These are phyloP conservation scores for Diospyros kaki DNA, from an alignment of 148 eudicot species.

Conservation along the genomic window DNA sequence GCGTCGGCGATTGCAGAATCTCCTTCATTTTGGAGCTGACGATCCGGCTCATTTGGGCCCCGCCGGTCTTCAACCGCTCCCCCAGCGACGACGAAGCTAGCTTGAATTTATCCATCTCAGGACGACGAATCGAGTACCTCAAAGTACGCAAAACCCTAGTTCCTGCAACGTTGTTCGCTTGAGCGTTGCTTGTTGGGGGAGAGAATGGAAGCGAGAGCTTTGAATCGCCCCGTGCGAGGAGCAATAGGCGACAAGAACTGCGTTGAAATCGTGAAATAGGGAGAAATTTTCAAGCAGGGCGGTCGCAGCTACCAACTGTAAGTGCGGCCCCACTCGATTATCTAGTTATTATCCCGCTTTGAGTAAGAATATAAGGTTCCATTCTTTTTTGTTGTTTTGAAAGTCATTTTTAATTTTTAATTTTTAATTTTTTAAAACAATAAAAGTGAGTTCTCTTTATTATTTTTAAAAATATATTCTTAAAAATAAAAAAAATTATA, in stretches of 20 bases:
- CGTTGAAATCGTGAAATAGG: too few species aligned
- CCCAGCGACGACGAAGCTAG: conserved; percentile 60
- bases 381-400: too few species aligned
- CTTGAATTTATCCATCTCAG: conserved; percentile 45
- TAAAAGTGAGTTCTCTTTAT: too few species aligned
- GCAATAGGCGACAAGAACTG: conserved; percentile 4
- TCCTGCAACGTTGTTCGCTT: neutral
- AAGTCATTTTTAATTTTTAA: too few species aligned
- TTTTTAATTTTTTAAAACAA: too few species aligned
- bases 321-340: too few species aligned
- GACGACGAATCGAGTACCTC: neutral
- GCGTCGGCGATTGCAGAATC: conserved; percentile 63
- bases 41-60: conserved; percentile 59
- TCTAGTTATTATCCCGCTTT: too few species aligned
- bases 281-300: too few species aligned
- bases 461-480: too few species aligned
- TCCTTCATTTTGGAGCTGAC: conserved; percentile 60
- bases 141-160: neutral
- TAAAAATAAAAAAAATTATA: too few species aligned
- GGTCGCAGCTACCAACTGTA: too few species aligned
- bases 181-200: neutral
- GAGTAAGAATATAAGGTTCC: too few species aligned
- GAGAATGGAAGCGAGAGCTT: neutral
- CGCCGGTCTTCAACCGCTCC: conserved; percentile 63
- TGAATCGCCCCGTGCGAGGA: neutral